Base-by-base conservation (phyloP, 306 rosid species). In the Delonix regia region DNA sequence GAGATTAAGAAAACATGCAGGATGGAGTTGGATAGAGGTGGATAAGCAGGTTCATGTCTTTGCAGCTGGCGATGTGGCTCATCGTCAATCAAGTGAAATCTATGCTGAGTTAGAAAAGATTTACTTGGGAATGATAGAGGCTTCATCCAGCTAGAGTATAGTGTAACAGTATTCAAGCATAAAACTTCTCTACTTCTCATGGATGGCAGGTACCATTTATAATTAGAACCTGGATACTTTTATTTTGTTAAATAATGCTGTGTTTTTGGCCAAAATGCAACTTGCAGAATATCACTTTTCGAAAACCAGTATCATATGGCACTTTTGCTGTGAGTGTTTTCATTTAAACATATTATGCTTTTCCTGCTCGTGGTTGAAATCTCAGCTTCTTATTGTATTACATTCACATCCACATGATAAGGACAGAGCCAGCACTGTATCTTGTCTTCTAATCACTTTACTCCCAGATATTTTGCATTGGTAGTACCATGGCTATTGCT, bases 1-100 rank as follows among this genome's bases (percentile, higher is more conserved):
- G 82, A 80, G 73, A 72, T 60, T 49, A 51, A 78, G 86, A 59
- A 88, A 80, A 52, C 61, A 25, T 69, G 81, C 73, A 51, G 93
- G 88, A 51, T 82, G 89, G 83, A 88, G 91, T 69, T 82, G 85
- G 90, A 69, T 88, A 39, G 86, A 84, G 84, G 78, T 83, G 67
- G 83, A 85, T 75, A 62, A 82, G 69, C 48, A 69, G 48, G 60
- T 59, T 53, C 83, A 86, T 82, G 83, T 83, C 10, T 89, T 85
- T 83, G 83, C 76, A 65, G 89, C 75, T 61, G 84, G 85, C 53
- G 85, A 85, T 79, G 74, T 56, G 62, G 76, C 68, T 41, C 76
- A 47, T 71, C 72, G 67, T 71, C 76, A 64, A 63, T 84, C 84
- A 44, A 73, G 30, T 62, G 82, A 81, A 78, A 81, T 73, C 60